phyloP scores from a whole-genome alignment of 202 grass and related monocot species.

The Zizania palustris region DNA sequence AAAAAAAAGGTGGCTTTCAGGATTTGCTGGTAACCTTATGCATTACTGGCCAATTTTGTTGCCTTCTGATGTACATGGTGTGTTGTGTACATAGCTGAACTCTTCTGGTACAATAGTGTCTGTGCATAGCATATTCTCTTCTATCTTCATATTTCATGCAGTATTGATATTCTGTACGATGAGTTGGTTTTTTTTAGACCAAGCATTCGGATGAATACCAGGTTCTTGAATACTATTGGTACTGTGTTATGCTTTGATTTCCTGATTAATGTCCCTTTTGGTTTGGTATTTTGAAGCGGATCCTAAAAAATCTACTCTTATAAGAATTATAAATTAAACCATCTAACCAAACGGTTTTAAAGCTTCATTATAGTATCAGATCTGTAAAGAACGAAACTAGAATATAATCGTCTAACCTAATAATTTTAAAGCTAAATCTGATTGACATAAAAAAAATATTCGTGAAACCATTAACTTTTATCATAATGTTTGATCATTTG shows the following conservation, averaged over 20 bases:
- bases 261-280: too few species aligned
- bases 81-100: slow-evolving; percentile 31
- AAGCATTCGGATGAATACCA: neutral
- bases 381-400: too few species aligned
- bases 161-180: neutral
- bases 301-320: too few species aligned
- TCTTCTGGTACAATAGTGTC: slow-evolving; percentile 9
- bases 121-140: slow-evolving; percentile 36
- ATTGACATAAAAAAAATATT: too few species aligned
- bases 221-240: neutral
- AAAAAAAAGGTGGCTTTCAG: slow-evolving; percentile 19
- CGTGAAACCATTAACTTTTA: too few species aligned
- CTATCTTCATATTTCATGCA: neutral
- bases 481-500: too few species aligned
- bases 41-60: slow-evolving; percentile 28
- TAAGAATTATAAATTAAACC: too few species aligned
- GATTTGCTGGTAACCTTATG: slow-evolving; percentile 26
- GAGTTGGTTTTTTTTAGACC: neutral
- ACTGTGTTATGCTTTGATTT: neutral
- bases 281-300: too few species aligned
- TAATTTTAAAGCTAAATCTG: too few species aligned
- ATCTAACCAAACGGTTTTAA: too few species aligned
- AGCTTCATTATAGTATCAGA: too few species aligned
- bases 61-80: neutral
- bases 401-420: too few species aligned